Evolutionary conservation across 805 yeast genomes (phyloP).

Genomic region (Alloascoidea africana): DNA sequence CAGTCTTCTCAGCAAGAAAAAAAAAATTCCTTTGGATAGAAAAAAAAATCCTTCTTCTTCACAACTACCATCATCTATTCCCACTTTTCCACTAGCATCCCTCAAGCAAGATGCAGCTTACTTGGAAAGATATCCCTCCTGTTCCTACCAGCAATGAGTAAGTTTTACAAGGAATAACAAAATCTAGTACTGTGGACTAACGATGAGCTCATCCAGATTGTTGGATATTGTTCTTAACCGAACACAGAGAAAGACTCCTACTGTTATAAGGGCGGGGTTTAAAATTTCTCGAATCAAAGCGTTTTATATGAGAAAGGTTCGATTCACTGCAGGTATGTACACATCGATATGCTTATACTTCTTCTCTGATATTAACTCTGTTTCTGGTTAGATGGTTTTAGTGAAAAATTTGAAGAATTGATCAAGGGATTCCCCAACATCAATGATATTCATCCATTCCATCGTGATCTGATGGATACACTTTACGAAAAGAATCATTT

Average conservation of each 20-base stretch:
- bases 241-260: slow-evolving; percentile 97
- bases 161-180: slow-evolving; percentile 2
- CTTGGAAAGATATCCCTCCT: slow-evolving; percentile 97
- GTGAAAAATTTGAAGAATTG: slow-evolving; percentile 80
- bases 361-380: too few species aligned
- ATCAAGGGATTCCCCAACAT: slow-evolving; percentile 88
- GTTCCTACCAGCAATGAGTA: slow-evolving; percentile 80
- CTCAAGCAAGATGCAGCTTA: slow-evolving; percentile 81
- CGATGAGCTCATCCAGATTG: slow-evolving; percentile 22
- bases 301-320: slow-evolving; percentile 96
- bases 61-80: too few species aligned
- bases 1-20: too few species aligned
- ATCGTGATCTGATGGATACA: slow-evolving; percentile 95
- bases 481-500: slow-evolving; percentile 96
- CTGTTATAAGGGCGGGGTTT: slow-evolving; percentile 96
- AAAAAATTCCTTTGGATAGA: too few species aligned
- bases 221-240: slow-evolving; percentile 93
- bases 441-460: slow-evolving; percentile 96
- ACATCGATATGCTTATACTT: too few species aligned
- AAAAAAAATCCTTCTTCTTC: too few species aligned
- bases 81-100: too few species aligned
- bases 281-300: slow-evolving; percentile 92
- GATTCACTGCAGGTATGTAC: slow-evolving; percentile 57
- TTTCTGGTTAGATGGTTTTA: slow-evolving; percentile 79
- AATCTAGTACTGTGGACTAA: neutral